phyloP scores from a whole-genome alignment of 345 rosid species.

The Eucalyptus marginata region DNA sequence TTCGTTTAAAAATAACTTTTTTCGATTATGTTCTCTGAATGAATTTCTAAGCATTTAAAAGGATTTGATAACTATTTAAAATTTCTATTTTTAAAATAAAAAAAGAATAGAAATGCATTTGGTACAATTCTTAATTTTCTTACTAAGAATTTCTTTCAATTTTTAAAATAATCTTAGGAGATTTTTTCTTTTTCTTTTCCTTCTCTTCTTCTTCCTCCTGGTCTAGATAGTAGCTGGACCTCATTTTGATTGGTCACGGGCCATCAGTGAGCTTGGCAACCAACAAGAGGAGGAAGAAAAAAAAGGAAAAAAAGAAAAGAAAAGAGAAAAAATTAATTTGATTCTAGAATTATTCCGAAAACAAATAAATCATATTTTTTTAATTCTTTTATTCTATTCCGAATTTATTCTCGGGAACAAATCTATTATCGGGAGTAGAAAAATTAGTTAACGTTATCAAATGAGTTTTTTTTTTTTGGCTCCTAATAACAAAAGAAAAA shows the following conservation, averaged over 20 bases:
- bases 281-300: rapidly evolving
- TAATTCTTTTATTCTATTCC: rapidly evolving
- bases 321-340: too few species aligned
- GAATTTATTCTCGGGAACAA: rapidly evolving
- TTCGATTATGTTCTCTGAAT: rapidly evolving
- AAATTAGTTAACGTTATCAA: rapidly evolving
- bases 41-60: rapidly evolving
- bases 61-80: rapidly evolving
- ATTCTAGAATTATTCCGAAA: rapidly evolving
- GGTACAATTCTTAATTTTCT: too few species aligned
- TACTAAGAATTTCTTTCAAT: too few species aligned
- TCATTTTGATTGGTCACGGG: too few species aligned
- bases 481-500: rapidly evolving
- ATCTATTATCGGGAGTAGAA: rapidly evolving
- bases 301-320: rapidly evolving
- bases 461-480: rapidly evolving
- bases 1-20: too few species aligned
- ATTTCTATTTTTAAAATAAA: rapidly evolving
- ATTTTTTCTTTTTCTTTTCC: too few species aligned
- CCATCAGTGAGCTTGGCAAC: too few species aligned
- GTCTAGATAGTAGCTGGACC: too few species aligned
- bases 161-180: too few species aligned
- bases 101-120: rapidly evolving
- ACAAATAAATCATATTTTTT: too few species aligned
- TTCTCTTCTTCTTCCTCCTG: too few species aligned